Evolutionary conservation across 1,284 basidiomycete genomes (phyloP).

Genomic region (Ceratobasidium papillatum): DNA sequence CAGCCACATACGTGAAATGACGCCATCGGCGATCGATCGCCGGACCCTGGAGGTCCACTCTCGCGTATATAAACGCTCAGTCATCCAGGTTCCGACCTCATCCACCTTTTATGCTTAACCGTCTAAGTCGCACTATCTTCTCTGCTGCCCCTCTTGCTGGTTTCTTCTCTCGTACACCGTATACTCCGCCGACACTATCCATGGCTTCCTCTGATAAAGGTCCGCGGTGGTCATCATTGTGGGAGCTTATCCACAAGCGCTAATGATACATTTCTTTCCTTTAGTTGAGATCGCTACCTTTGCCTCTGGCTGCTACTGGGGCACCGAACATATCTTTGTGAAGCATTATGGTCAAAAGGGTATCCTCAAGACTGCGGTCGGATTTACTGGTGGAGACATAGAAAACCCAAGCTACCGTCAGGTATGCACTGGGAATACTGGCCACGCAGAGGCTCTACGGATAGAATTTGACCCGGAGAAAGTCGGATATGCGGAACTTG

Average conservation of each 20-base stretch:
- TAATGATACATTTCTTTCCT: neutral
- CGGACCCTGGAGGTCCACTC: neutral
- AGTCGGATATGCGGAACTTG: slow-evolving; percentile 83
- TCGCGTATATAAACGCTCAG: slow-evolving; percentile 24
- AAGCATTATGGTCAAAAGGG: slow-evolving; percentile 51
- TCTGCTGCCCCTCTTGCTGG: slow-evolving; percentile 35
- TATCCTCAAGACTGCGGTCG: slow-evolving; percentile 72
- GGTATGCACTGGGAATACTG: slow-evolving; percentile 84
- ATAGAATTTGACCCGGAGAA: slow-evolving; percentile 85
- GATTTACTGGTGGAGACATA: slow-evolving; percentile 81
- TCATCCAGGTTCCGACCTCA: slow-evolving; percentile 1
- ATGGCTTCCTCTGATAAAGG: slow-evolving; percentile 43
- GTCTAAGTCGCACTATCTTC: slow-evolving; percentile 34
- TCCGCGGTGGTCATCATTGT: slow-evolving; percentile 5
- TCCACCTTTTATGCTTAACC: slow-evolving; percentile 34
- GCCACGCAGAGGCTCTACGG: slow-evolving; percentile 89
- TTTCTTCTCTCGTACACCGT: slow-evolving; percentile 33
- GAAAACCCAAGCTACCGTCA: slow-evolving; percentile 72
- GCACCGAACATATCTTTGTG: slow-evolving; percentile 64
- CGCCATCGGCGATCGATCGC: slow-evolving; percentile 34
- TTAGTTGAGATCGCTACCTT: slow-evolving; percentile 75
- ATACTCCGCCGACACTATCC: slow-evolving; percentile 38
- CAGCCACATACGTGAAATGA: neutral
- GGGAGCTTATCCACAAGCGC: slow-evolving; percentile 4
- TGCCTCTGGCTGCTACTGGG: slow-evolving; percentile 71